Evolutionary conservation across 805 yeast species (phyloP).

Genomic region (Torulaspora quercuum): DNA sequence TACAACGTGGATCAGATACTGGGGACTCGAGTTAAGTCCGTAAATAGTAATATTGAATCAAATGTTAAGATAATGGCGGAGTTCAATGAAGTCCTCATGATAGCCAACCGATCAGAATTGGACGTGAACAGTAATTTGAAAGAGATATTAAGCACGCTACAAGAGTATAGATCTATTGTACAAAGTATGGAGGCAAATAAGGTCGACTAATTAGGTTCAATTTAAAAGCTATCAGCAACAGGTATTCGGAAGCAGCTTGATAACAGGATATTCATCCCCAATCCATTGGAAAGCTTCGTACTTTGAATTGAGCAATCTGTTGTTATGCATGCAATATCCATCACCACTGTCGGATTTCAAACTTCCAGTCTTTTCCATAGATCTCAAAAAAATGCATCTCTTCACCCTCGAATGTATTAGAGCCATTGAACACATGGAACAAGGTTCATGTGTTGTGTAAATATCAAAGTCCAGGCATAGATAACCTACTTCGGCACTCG

Average conservation of each 20-base stretch:
- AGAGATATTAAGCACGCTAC: conserved; percentile 1
- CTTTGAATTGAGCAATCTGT: conserved; percentile 77
- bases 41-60: conserved; percentile 12
- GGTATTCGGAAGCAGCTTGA: conserved; percentile 24
- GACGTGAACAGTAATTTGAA: conserved; percentile 1
- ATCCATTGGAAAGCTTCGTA: conserved; percentile 80
- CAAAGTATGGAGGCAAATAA: conserved; percentile 1
- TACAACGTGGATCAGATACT: conserved; percentile 20
- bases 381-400: conserved; percentile 57
- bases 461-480: conserved; percentile 75
- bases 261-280: conserved; percentile 36
- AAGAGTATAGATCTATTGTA: conserved; percentile 6
- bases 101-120: conserved; percentile 1
- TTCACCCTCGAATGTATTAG: conserved; percentile 83
- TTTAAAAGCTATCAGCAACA: conserved; percentile 31
- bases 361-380: conserved; percentile 51
- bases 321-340: conserved; percentile 70
- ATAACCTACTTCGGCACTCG: conserved; percentile 40
- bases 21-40: conserved; percentile 10
- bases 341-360: conserved; percentile 56
- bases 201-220: background rate
- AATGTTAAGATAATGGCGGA: conserved; percentile 7
- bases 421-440: conserved; percentile 97
- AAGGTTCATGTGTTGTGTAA: conserved; percentile 92
- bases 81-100: conserved; percentile 10